phyloP scores from a whole-genome alignment of 2,329 filamentous ascomycete species.

The Colletotrichum trifolii region DNA sequence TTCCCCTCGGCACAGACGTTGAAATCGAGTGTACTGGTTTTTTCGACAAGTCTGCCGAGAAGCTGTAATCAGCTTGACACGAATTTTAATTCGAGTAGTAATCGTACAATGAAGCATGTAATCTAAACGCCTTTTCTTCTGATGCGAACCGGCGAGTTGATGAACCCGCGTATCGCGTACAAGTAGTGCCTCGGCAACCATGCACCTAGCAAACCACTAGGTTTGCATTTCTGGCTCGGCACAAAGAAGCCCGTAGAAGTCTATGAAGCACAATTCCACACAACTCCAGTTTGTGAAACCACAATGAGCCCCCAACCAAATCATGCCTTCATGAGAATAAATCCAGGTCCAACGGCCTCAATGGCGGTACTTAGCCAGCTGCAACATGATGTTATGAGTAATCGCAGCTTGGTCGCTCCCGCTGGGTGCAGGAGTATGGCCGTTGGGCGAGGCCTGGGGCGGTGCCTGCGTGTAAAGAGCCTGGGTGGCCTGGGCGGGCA shows the following conservation, averaged over 20 bases:
- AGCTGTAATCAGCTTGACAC: constrained; percentile 9
- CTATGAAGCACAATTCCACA: too few relatives aligned
- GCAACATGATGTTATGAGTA: constrained; percentile 80
- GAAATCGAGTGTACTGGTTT: constrained; percentile 76
- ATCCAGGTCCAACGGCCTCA: constrained; percentile 42
- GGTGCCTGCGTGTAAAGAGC: constrained; percentile 44
- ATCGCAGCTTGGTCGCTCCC: constrained; percentile 58
- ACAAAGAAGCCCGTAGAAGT: too few relatives aligned
- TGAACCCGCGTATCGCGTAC: too few relatives aligned
- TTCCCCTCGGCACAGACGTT: constrained; percentile 76
- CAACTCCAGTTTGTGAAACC: constrained; percentile 22
- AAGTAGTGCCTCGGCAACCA: too few relatives aligned
- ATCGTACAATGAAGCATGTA: too few relatives aligned
- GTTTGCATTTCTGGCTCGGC: too few relatives aligned
- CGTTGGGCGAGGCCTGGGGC: constrained; percentile 58
- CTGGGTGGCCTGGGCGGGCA: constrained; percentile 35
- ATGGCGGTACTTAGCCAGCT: constrained; percentile 73
- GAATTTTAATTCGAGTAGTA: too few relatives aligned
- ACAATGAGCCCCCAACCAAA: constrained; percentile 16
- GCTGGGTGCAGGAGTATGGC: constrained; percentile 43
- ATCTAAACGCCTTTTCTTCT: too few relatives aligned
- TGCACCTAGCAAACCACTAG: too few relatives aligned
- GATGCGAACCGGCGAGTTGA: too few relatives aligned
- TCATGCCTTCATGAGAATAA: constrained; percentile 31
- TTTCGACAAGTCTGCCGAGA: constrained; percentile 31